These are phyloP conservation scores for Fraxinus cuspidata DNA, from an alignment of 257 asterid genomes.

Conservation along the genomic window DNA sequence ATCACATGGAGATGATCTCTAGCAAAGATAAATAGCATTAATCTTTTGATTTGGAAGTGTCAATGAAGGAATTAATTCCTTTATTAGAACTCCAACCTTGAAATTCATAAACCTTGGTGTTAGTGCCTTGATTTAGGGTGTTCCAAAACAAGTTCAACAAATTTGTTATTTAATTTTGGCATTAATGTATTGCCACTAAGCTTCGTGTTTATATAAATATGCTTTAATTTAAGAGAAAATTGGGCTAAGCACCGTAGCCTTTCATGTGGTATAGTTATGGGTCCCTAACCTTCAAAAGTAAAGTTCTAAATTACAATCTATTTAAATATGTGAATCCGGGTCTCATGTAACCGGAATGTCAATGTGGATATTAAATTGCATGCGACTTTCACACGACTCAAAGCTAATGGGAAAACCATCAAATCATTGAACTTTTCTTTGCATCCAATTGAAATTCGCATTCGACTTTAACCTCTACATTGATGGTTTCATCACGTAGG, in stretches of 20 bases:
- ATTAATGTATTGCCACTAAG: neutral
- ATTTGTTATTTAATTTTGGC: neutral
- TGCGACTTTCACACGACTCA: neutral
- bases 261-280: neutral
- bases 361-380: neutral
- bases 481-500: neutral
- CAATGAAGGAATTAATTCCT: too few relatives aligned
- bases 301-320: neutral
- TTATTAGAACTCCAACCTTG: too few relatives aligned
- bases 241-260: neutral
- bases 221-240: neutral
- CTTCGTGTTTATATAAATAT: neutral
- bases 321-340: neutral
- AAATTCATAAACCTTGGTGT: too few relatives aligned
- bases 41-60: too few relatives aligned
- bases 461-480: neutral
- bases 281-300: neutral
- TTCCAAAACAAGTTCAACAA: neutral
- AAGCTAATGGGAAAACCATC: neutral
- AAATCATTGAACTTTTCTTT: neutral
- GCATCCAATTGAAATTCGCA: neutral
- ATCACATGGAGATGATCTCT: too few relatives aligned
- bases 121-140: neutral
- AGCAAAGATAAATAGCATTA: too few relatives aligned
- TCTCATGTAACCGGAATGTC: neutral